Conservation (phyloP, 495 filamentous ascomycete genomes). For the Hamigera avellanea region DNA sequence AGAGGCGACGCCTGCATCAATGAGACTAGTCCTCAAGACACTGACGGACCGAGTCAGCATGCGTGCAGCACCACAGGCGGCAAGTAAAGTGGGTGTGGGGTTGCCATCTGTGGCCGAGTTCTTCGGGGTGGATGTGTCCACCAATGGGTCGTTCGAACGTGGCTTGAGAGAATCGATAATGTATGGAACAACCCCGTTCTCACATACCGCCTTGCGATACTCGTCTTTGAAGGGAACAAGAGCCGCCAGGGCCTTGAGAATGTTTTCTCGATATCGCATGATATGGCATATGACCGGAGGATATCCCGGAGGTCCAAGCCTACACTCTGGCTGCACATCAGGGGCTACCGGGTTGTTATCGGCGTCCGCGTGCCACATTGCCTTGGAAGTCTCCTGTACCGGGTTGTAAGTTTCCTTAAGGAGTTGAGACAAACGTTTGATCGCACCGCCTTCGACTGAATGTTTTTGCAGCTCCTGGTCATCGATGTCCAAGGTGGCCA, state of each 20-base stretch:
- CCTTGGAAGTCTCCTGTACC: conserved; percentile 18
- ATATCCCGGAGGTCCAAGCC: conserved; percentile 49
- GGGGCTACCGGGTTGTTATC: conserved; percentile 11
- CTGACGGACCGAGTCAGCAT: conserved; percentile 74
- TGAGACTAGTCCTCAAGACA: conserved; percentile 71
- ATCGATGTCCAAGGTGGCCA: conserved; percentile 70
- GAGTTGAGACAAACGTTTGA: conserved; percentile 61
- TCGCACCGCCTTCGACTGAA: conserved; percentile 64
- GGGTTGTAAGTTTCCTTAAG: conserved; percentile 60
- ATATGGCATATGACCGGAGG: conserved; percentile 56
- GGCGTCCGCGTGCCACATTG: conserved; percentile 32
- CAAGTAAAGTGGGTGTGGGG: conserved; percentile 58
- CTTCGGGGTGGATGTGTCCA: conserved; percentile 20
- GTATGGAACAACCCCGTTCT: conserved; percentile 65
- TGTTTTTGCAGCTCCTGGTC: conserved; percentile 67
- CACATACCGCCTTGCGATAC: conserved; percentile 72
- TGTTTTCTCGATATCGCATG: conserved; percentile 63
- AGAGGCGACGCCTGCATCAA: conserved; percentile 70
- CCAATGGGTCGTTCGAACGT: conserved; percentile 24
- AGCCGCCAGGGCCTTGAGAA: conserved; percentile 68
- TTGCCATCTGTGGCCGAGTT: conserved; percentile 34
- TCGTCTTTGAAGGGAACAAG: conserved; percentile 73
- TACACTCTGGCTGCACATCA: conserved; percentile 17
- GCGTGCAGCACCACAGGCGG: conserved; percentile 69
- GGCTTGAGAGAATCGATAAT: conserved; percentile 74